Evolutionary conservation across 1,284 basidiomycete species (phyloP).

Genomic region (Chondrostereum purpureum): DNA sequence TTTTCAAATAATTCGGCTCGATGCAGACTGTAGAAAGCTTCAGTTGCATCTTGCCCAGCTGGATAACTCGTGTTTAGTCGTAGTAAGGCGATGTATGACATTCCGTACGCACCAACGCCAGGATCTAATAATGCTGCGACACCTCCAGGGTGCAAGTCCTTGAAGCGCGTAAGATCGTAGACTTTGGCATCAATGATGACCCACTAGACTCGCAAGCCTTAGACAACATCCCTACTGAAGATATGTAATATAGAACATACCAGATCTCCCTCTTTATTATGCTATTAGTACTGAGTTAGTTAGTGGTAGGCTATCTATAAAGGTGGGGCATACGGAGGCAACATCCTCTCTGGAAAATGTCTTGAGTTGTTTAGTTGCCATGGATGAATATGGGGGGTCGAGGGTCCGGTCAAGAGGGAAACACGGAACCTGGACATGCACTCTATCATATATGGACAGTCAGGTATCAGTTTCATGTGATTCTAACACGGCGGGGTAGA

Average conservation of each 20-base stretch:
- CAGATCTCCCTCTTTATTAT: conserved; percentile 71
- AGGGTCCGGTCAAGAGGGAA: too few relatives aligned
- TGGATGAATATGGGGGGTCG: too few relatives aligned
- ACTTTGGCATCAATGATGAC: conserved; percentile 74
- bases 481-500: background rate
- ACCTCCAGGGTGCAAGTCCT: conserved; percentile 71
- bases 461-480: background rate
- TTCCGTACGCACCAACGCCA: conserved; percentile 39
- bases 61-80: background rate
- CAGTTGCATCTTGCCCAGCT: conserved; percentile 76
- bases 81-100: background rate
- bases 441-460: background rate
- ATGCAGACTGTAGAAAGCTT: conserved; percentile 89
- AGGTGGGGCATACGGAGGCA: conserved; percentile 17
- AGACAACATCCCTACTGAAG: background rate
- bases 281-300: too few relatives aligned
- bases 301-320: too few relatives aligned
- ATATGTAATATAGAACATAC: conserved; percentile 32
- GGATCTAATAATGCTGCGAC: conserved; percentile 47
- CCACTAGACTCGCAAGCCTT: conserved; percentile 40
- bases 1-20: conserved; percentile 79
- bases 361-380: conserved; percentile 26
- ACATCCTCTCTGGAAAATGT: conserved; percentile 46
- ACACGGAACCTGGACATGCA: background rate
- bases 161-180: conserved; percentile 70